Evolutionary conservation across 768 basidiomycete genomes (phyloP), one percentile per base, ranked within the genome.

Genomic region (Filobasidium floriforme): DNA sequence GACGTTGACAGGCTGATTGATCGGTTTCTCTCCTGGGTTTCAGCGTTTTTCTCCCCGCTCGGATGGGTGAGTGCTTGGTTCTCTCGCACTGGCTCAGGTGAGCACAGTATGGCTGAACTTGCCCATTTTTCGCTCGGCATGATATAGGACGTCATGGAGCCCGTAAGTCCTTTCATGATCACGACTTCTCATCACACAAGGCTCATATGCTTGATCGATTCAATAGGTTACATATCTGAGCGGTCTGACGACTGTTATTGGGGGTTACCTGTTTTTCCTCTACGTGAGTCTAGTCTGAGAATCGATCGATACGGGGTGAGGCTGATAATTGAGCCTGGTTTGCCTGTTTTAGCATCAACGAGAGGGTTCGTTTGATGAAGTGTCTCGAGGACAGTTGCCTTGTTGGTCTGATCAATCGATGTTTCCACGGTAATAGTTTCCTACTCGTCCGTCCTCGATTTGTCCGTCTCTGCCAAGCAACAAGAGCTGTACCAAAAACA

Each of bases 401-500:
- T 7, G 14, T 7, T 7, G 41, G 14, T 37, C 41, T 15, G 10
- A 7, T 14, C 4, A 54, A 37, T 18, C 14, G 41, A 1, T 10
- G 54, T n/a, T 44, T 14, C 3, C n/a, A 1, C 18, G 19, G 22
- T 12, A 41, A 37, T 37, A 68, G 85, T 87, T 0, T 86, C 85
- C 0, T 87, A 87, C 72, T 82, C 84, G 9, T 86, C 86, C 32
- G 81, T 87, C 3, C 80, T 88, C 11, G 81, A 85, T 65, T 80
- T 82, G 12, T 86, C 84, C 0, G 82, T 88, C 24, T 85, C 85
- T 2, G 76, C 84, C 7, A 81, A 85, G 0, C 83, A 85, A 32
- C 80, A 84, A 61, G 78, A 81, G 5, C 75, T 87, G 55, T 88
- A 88, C 75, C 81, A 82, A 68, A 70, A 82, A 29, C 82, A 82